These are phyloP conservation scores for Populus ilicifolia DNA, from an alignment of 345 rosid genomes.

Conservation along the genomic window DNA sequence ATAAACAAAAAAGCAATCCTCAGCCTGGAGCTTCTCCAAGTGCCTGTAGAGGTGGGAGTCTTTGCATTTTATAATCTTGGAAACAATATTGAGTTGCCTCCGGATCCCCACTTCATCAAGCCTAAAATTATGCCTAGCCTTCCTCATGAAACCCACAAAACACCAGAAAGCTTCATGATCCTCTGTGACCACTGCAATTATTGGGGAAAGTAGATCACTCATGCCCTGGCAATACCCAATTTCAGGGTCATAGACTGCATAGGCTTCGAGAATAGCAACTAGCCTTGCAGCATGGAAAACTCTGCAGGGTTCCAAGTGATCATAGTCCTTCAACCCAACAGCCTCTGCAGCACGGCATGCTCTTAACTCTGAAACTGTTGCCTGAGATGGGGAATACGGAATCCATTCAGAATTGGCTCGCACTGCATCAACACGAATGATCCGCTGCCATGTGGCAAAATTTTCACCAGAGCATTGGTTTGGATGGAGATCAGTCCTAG, in stretches of 20 bases:
- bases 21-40: slow-evolving; percentile 83
- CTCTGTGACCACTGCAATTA: slow-evolving; percentile 63
- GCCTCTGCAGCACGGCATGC: slow-evolving; percentile 70
- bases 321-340: slow-evolving; percentile 73
- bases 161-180: slow-evolving; percentile 98
- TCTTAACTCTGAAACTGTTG: slow-evolving; percentile 50
- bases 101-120: slow-evolving; percentile 89
- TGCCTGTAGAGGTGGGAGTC: slow-evolving; percentile 88
- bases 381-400: slow-evolving; percentile 51
- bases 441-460: slow-evolving; percentile 84
- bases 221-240: slow-evolving; percentile 99
- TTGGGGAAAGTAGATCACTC: slow-evolving; percentile 95
- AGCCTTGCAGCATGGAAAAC: slow-evolving; percentile 91
- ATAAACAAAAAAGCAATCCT: slow-evolving; percentile 94
- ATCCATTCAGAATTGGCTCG: slow-evolving; percentile 93
- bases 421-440: slow-evolving; percentile 93
- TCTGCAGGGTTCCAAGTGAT: slow-evolving; percentile 66
- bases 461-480: slow-evolving; percentile 44
- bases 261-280: slow-evolving; percentile 93
- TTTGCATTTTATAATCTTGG: slow-evolving; percentile 79
- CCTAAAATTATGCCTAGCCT: slow-evolving; percentile 92
- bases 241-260: slow-evolving; percentile 80
- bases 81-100: slow-evolving; percentile 75
- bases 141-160: slow-evolving; percentile 89
- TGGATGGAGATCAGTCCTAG: slow-evolving; percentile 31